Evolutionary conservation across 2,329 filamentous ascomycete genomes (phyloP).

Genomic region (Blumeriella jaapii): DNA sequence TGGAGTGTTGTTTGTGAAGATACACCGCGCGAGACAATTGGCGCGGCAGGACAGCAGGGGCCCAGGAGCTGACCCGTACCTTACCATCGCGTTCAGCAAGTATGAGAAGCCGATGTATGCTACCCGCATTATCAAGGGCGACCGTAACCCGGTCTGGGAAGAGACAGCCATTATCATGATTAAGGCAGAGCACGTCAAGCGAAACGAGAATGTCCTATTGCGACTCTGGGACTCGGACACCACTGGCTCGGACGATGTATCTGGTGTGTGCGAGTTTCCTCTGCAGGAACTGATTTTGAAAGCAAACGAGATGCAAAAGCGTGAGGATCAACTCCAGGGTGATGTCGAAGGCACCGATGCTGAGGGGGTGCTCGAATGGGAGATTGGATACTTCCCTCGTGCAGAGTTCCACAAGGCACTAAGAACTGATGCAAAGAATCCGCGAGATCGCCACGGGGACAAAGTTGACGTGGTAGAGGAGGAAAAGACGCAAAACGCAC

Average conservation of each 20-base stretch:
- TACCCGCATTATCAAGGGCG: slow-evolving; percentile 17
- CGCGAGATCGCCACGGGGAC: slow-evolving; percentile 13
- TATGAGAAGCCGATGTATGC: slow-evolving; percentile 19
- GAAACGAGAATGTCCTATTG: slow-evolving; percentile 13
- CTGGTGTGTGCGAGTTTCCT: slow-evolving; percentile 15
- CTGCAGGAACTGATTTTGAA: slow-evolving; percentile 13
- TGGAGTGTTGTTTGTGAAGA: slow-evolving; percentile 14
- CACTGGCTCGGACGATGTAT: slow-evolving; percentile 15
- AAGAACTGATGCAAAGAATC: slow-evolving; percentile 12
- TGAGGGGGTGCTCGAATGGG: slow-evolving; percentile 15
- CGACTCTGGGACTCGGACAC: slow-evolving; percentile 16
- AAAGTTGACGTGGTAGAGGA: slow-evolving; percentile 10
- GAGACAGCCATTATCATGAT: slow-evolving; percentile 18
- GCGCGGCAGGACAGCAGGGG: slow-evolving; percentile 13
- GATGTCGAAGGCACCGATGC: slow-evolving; percentile 15
- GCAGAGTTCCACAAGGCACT: slow-evolving; percentile 13
- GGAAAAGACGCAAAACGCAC: slow-evolving; percentile 12
- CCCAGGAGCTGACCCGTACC: slow-evolving; percentile 14
- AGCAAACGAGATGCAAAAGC: slow-evolving; percentile 15
- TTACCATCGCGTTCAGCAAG: slow-evolving; percentile 16
- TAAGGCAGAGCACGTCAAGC: slow-evolving; percentile 15
- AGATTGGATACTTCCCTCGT: slow-evolving; percentile 16
- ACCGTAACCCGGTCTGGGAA: slow-evolving; percentile 17
- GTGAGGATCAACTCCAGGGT: slow-evolving; percentile 14
- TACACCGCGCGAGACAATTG: slow-evolving; percentile 13